Evolutionary conservation across 176 grass and related monocot genomes (phyloP).

Genomic region (Eragrostis curvula): DNA sequence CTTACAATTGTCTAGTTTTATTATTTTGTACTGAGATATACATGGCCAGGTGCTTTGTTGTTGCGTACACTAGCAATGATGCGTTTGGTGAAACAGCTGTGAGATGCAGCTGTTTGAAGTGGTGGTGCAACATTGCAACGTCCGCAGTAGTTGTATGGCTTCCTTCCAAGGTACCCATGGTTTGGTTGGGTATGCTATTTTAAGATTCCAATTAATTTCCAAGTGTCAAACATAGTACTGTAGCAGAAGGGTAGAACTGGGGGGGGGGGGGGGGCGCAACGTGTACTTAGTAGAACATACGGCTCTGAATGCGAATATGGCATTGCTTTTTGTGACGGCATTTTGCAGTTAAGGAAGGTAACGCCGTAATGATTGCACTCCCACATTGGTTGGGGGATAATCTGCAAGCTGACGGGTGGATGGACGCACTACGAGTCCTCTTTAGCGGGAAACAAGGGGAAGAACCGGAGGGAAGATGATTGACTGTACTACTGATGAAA

Average conservation of each 20-base stretch:
- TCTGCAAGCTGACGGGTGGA: not conserved
- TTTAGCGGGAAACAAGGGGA: not conserved
- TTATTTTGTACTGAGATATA: not conserved
- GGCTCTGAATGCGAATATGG: not conserved
- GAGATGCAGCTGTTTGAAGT: not conserved
- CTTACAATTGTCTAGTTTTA: not conserved
- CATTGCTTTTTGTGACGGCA: slow-evolving; percentile 24
- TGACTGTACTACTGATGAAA: not conserved
- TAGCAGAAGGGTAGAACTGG: no score
- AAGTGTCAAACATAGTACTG: not conserved
- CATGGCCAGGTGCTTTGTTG: not conserved
- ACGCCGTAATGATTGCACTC: slow-evolving; percentile 24
- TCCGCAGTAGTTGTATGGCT: not conserved
- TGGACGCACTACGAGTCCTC: not conserved
- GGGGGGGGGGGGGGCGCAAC: no score
- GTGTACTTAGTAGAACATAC: not conserved
- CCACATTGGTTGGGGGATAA: slow-evolving; percentile 4
- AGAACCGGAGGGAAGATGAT: not conserved
- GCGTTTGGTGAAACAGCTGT: slow-evolving; percentile 18
- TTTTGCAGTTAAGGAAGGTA: slow-evolving; percentile 24
- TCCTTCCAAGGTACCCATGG: not conserved
- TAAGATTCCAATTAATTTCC: not conserved
- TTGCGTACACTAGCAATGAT: not conserved
- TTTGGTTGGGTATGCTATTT: not conserved
- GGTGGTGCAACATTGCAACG: not conserved